Conservation (phyloP, 2,329 filamentous ascomycete species). For the Fusarium xyrophilum region DNA sequence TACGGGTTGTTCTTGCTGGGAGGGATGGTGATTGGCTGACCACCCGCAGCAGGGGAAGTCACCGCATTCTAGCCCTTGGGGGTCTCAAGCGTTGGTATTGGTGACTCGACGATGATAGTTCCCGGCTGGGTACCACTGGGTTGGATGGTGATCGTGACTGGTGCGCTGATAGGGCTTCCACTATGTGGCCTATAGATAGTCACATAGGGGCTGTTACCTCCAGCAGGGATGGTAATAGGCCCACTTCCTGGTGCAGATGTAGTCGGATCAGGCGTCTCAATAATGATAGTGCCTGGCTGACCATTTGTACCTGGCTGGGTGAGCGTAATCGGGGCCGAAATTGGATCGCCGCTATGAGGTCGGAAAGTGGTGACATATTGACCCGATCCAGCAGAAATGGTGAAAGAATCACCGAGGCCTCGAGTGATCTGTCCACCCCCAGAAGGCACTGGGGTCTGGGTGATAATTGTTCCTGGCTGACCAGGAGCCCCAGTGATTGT, state of each 20-base stretch:
- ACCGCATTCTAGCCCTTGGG: slow-evolving; percentile 19
- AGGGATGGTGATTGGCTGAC: slow-evolving; percentile 23
- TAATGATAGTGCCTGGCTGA: slow-evolving; percentile 24
- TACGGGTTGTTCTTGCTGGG: slow-evolving; percentile 24
- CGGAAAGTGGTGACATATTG: slow-evolving; percentile 22
- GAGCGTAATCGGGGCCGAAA: slow-evolving; percentile 24
- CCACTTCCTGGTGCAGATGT: slow-evolving; percentile 13
- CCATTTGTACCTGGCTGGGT: slow-evolving; percentile 18
- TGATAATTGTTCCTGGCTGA: slow-evolving; percentile 27
- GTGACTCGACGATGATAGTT: slow-evolving; percentile 28
- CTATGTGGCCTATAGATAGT: slow-evolving; percentile 25
- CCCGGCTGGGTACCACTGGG: slow-evolving; percentile 11
- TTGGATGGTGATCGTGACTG: slow-evolving; percentile 14
- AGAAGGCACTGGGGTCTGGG: slow-evolving; percentile 19
- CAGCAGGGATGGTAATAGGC: slow-evolving; percentile 20
- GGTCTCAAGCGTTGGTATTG: slow-evolving; percentile 9
- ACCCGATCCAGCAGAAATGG: slow-evolving; percentile 11
- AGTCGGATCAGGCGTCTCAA: slow-evolving; percentile 21
- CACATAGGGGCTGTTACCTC: slow-evolving; percentile 9
- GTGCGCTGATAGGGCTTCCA: slow-evolving; percentile 7
- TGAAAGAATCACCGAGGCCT: slow-evolving; percentile 12
- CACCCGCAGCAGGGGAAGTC: slow-evolving; percentile 3
- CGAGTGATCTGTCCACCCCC: slow-evolving; percentile 6
- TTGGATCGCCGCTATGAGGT: slow-evolving; percentile 28
- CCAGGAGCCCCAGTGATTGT: slow-evolving; percentile 18